Base-by-base conservation (phyloP, 148 eudicot species). In the Camellia japonica region DNA sequence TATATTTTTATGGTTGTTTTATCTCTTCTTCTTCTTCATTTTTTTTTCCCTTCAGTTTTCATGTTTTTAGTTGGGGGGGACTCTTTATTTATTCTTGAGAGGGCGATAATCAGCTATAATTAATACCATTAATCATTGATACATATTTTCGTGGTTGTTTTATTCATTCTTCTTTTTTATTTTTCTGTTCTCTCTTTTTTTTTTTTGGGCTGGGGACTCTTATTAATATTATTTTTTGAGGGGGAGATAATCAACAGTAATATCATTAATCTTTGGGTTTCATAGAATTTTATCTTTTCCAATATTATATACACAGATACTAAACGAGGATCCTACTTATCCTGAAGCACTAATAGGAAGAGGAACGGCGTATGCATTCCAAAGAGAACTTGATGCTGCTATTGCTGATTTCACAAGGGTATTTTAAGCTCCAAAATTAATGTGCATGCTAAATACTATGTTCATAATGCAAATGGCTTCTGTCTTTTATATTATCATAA, bases 261-360 rank as follows among this genome's bases (percentile, higher is more conserved):
- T n/a, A 52, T 44, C 73, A 1, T 56, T 16, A 55, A 56, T 67
- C 47, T 79, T 73, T 19, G 10, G 76, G 13, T 75, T 67, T 68
- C 3, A 3, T 3, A 72, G 54, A 51, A 18, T 61, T 59, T 62
- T 46, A 62, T 43, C 64, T 54, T 76, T 49, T 12, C 46, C 49
- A 5, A 78, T 73, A 67, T 74, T 79, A 30, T 10, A 52, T 65
- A 55, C 80, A 74, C 92, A 95, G 99, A 92, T 95, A 62, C 87
- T 95, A 74, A 85, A 89, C 83, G 97, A 93, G 86, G 97, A 95
- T 67, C 90, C 98, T 72, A 86, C 92, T 79, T 95, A 95, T 82
- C 97, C 99, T 20, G 99, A 95, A 86, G 99, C 99, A 73, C 82
- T 95, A 68, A 95, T 95, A 79, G 99, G 99, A 88, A 88, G 99